Evolutionary conservation across 164 flowering plant species (phyloP).

Genomic region (Kingdonia uniflora): DNA sequence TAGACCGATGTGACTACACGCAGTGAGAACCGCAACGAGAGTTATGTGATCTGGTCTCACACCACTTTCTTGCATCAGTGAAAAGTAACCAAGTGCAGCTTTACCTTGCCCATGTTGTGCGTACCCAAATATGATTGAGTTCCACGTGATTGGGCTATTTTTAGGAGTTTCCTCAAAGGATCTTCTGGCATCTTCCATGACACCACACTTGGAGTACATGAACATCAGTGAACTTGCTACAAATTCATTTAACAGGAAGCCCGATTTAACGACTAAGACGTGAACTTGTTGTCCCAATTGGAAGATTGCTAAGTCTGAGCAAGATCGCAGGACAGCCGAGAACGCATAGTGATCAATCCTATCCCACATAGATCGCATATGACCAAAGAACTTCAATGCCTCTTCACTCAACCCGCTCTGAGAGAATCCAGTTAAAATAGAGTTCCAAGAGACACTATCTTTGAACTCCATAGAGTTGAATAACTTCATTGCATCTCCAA

Average conservation of each 20-base stretch:
- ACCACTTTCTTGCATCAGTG: conserved; percentile 33
- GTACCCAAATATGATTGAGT: conserved; percentile 67
- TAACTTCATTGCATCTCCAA: conserved; percentile 45
- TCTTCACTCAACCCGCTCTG: conserved; percentile 59
- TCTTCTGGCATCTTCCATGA: conserved; percentile 58
- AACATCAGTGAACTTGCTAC: conserved; percentile 68
- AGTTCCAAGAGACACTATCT: conserved; percentile 80
- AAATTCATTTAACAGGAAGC: conserved; percentile 46
- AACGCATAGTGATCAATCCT: conserved; percentile 59
- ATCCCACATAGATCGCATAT: conserved; percentile 32
- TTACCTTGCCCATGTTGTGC: conserved; percentile 88
- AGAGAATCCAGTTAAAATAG: conserved; percentile 67
- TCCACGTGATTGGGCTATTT: conserved; percentile 59
- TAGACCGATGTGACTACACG: conserved; percentile 78
- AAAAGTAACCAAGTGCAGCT: conserved; percentile 51
- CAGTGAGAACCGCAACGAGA: conserved; percentile 75
- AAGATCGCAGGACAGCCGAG: conserved; percentile 59
- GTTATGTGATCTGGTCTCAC: conserved; percentile 75
- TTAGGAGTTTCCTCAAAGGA: conserved; percentile 42
- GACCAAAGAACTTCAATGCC: conserved; percentile 43
- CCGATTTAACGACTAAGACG: conserved; percentile 38
- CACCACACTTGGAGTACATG: conserved; percentile 87
- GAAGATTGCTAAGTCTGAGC: conserved; percentile 73
- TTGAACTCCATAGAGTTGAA: conserved; percentile 42
- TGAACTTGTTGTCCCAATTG: conserved; percentile 73